Evolutionary conservation across 2,329 filamentous ascomycete species (phyloP).

Genomic region (Sordariomycetes sp.): DNA sequence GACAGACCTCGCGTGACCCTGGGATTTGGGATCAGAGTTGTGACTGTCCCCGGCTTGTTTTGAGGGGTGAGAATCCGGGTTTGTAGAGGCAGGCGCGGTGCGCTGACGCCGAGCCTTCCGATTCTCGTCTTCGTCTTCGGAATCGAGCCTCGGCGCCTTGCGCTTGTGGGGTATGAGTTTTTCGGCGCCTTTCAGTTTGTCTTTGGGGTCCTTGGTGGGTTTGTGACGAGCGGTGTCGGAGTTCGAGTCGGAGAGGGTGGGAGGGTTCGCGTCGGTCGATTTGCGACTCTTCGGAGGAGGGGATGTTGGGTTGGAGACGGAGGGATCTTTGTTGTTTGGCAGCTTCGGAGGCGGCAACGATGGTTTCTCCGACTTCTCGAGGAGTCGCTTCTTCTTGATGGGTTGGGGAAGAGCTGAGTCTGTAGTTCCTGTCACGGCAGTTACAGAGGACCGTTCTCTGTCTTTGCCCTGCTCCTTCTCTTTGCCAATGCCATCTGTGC

Average conservation of each 20-base stretch:
- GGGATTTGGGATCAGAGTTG: neutral
- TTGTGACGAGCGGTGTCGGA: conserved; percentile 38
- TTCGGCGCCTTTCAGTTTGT: conserved; percentile 37
- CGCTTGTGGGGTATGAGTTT: conserved; percentile 36
- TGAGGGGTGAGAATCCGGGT: neutral
- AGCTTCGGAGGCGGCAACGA: conserved; percentile 1
- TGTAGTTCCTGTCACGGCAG: conserved; percentile 17
- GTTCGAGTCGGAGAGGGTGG: conserved; percentile 37
- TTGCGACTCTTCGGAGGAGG: conserved; percentile 22
- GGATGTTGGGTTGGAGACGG: conserved; percentile 35
- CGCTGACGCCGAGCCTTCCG: conserved; percentile 45
- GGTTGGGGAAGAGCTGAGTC: conserved; percentile 6
- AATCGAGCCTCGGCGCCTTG: conserved; percentile 41
- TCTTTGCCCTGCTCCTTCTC: conserved; percentile 16
- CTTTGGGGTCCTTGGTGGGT: conserved; percentile 33
- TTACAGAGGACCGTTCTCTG: conserved; percentile 19
- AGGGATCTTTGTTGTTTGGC: neutral
- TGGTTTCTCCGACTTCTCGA: conserved; percentile 8
- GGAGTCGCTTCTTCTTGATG: conserved; percentile 40
- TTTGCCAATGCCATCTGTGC: neutral
- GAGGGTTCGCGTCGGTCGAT: conserved; percentile 2
- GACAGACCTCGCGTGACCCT: conserved; percentile 30
- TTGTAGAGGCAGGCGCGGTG: conserved; percentile 10
- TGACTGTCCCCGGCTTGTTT: conserved; percentile 3
- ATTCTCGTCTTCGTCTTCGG: conserved; percentile 44